Evolutionary conservation across 2,329 filamentous ascomycete genomes (phyloP).

Genomic region (Aspergillus alliaceus): DNA sequence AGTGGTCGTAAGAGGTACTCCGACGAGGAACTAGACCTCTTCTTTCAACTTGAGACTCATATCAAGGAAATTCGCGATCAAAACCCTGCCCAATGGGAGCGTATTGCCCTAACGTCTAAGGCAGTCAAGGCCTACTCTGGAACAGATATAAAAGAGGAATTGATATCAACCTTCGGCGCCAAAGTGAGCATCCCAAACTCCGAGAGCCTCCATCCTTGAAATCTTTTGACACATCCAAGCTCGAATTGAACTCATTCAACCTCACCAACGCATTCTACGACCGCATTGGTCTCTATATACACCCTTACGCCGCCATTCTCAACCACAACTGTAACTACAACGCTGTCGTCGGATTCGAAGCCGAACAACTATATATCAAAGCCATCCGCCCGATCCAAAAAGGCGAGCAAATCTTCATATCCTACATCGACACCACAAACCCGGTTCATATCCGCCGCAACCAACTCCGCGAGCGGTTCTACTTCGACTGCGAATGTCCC

Average conservation of each 20-base stretch:
- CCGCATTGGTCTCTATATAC: conserved; percentile 59
- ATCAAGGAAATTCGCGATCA: conserved; percentile 47
- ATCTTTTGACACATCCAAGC: conserved; percentile 29
- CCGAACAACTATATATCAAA: conserved; percentile 50
- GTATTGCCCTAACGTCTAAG: conserved; percentile 54
- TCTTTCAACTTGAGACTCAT: conserved; percentile 51
- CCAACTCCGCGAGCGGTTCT: conserved; percentile 57
- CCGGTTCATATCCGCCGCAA: conserved; percentile 51
- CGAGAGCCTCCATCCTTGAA: neutral
- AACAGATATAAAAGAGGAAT: conserved; percentile 44
- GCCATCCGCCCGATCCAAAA: conserved; percentile 54
- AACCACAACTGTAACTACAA: conserved; percentile 67
- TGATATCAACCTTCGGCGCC: conserved; percentile 46
- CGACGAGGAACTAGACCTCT: conserved; percentile 41
- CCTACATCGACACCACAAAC: conserved; percentile 60
- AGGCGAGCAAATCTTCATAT: conserved; percentile 60
- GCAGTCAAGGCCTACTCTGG: conserved; percentile 56
- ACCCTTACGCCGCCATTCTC: conserved; percentile 54
- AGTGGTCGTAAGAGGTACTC: conserved; percentile 35
- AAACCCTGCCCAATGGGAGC: conserved; percentile 45
- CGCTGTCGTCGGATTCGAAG: conserved; percentile 58
- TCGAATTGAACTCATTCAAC: conserved; percentile 60
- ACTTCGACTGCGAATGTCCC: conserved; percentile 58
- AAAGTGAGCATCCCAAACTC: conserved; percentile 37
- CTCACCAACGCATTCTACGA: conserved; percentile 57